Evolutionary conservation across 2,329 filamentous ascomycete genomes (phyloP), one percentile per base, ranked within the genome.

Genomic region (Claviceps humidiphila): DNA sequence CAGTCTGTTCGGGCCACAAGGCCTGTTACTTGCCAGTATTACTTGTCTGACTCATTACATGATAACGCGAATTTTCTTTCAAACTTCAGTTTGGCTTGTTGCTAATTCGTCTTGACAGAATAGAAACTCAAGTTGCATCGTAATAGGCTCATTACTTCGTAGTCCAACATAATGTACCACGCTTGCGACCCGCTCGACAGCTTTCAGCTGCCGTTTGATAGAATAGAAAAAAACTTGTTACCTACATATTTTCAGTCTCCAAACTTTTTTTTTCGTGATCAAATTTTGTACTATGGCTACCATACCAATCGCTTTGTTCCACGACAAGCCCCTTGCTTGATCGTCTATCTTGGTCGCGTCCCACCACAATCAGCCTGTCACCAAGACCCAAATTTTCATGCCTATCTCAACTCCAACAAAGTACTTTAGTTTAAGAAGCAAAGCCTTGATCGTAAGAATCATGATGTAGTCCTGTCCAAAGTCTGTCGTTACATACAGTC

Each of bases 11-110:
- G 82, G 83, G 81, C 74, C 71, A 71, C 70, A 71, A 68, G 77
- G 49, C 81, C 82, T 87, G 86, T 84, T 89, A 89, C 86, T 89
- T 87, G 86, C 86, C 86, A 90, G 86, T 89, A 89, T 84, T 75
- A 71, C 73, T 78, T 82, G 82, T 87, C 85, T 89, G 85, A 89
- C 62, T 62, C 57, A 30, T 63, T 61, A 60, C 65, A 58, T 50
- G 34, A 53, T 52, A 4, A 38, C 53, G 57, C 58, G 56, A 51
- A 53, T 41, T 49, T 14, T 22, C 40, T 42, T 50, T 3, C 26
- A 30, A 46, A 45, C 4, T 13, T 13, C 30, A 30, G 34, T n/a
- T 22, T 37, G 39, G 11, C 45, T 14, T 16, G 24, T 30, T 22
- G 40, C 51, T 51, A 37, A 50, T 26, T 34, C 13, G 24, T 20